Percentiles rank a stretch among this genome's conserved stretches.
These are phyloP conservation scores for Collybiopsis confluens DNA, from an alignment of 768 basidiomycete genomes.

Conservation along the genomic window DNA sequence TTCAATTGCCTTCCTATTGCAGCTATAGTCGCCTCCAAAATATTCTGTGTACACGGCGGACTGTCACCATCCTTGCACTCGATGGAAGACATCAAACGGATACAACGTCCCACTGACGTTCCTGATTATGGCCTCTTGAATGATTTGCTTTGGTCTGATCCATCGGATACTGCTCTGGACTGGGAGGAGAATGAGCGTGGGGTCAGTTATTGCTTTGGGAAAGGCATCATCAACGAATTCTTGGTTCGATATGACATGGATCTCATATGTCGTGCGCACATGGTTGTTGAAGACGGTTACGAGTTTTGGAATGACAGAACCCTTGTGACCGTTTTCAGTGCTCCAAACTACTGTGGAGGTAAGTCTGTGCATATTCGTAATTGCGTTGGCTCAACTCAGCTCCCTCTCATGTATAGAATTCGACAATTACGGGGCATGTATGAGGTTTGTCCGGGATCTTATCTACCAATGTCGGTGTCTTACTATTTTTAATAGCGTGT, in stretches of 20 bases:
- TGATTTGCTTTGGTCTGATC: constrained; percentile 97
- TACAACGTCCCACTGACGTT: constrained; percentile 96
- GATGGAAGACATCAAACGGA: constrained; percentile 99
- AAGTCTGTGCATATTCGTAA: constrained; percentile 28
- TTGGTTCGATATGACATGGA: constrained; percentile 96
- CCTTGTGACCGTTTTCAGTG: constrained; percentile 96
- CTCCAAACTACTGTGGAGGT: constrained; percentile 97
- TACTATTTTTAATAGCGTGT: constrained; percentile 55
- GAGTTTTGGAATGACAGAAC: constrained; percentile 99
- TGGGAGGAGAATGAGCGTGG: constrained; percentile 99
- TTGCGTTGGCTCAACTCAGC: constrained; percentile 14
- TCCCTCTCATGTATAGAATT: constrained; percentile 53
- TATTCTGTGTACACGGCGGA: constrained; percentile 98
- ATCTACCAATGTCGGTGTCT: no score
- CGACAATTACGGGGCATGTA: constrained; percentile 93
- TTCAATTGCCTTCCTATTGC: constrained; percentile 99
- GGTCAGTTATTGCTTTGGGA: constrained; percentile 98
- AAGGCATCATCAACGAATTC: constrained; percentile 95
- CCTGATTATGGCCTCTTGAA: constrained; percentile 97
- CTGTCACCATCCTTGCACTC: constrained; percentile 88
- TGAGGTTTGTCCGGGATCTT: constrained; percentile 57
- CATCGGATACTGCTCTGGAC: constrained; percentile 93
- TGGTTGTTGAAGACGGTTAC: constrained; percentile 99
- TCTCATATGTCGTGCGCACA: constrained; percentile 97
- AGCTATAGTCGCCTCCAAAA: constrained; percentile 97